Conservation (phyloP, 371 early-diverging fungal species). For the Chytridiales sp. region DNA sequence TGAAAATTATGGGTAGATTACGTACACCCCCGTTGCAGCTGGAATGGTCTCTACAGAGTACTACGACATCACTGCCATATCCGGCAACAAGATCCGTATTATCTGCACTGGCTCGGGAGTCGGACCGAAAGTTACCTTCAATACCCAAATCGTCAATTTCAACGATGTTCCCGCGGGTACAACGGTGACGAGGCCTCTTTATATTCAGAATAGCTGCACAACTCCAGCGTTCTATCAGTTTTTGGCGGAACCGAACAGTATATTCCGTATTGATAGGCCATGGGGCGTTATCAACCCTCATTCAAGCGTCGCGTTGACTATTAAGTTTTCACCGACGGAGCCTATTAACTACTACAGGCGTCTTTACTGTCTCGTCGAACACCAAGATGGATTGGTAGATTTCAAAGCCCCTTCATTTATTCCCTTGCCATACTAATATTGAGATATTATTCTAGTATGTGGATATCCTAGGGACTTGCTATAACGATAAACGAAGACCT, state of each 20-base stretch:
- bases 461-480: constrained; percentile 53
- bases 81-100: constrained; percentile 47
- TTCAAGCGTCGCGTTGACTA: constrained; percentile 44
- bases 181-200: constrained; percentile 38
- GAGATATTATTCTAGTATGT: constrained; percentile 27
- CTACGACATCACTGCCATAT: constrained; percentile 48
- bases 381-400: constrained; percentile 47
- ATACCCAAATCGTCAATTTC: constrained; percentile 44
- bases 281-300: constrained; percentile 44
- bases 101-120: constrained; percentile 41
- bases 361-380: constrained; percentile 51
- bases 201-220: constrained; percentile 38
- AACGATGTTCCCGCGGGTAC: constrained; percentile 39
- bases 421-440: neutral
- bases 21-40: constrained; percentile 44
- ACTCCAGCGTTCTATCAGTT: constrained; percentile 49
- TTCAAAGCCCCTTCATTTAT: neutral
- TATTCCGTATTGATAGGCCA: constrained; percentile 49
- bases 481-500: constrained; percentile 48
- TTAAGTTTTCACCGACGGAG: constrained; percentile 47
- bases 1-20: constrained; percentile 32
- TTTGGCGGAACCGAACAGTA: constrained; percentile 38
- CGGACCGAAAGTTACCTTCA: constrained; percentile 45
- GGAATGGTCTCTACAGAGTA: constrained; percentile 49
- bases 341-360: constrained; percentile 54